Percentiles rank a stretch among this genome's conserved stretches.
Conservation (phyloP, 2,329 filamentous ascomycete species). For the Zarea fungicola region DNA sequence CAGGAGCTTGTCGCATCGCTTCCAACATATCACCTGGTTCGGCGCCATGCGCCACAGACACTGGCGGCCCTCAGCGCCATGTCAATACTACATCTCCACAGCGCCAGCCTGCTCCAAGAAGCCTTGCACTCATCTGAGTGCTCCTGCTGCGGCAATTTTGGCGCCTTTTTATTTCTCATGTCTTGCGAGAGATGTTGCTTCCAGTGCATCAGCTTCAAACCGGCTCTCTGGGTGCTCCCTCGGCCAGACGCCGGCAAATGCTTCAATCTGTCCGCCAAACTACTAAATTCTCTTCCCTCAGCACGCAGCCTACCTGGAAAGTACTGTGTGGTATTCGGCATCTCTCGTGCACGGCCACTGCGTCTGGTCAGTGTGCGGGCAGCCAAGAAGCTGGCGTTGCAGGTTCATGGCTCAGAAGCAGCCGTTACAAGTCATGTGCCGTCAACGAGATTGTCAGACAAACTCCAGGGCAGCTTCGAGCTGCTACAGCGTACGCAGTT, state of each 20-base stretch:
- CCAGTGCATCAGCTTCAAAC: constrained; percentile 23
- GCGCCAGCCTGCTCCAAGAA: constrained; percentile 18
- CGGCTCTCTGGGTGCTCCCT: constrained; percentile 22
- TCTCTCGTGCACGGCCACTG: constrained; percentile 15
- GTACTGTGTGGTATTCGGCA: constrained; percentile 17
- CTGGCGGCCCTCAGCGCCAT: constrained; percentile 22
- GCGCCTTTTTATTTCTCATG: constrained; percentile 26
- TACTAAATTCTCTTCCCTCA: constrained; percentile 17
- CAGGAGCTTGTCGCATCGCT: constrained; percentile 24
- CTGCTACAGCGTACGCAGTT: neutral
- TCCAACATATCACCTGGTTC: constrained; percentile 35
- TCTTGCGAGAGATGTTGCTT: constrained; percentile 28
- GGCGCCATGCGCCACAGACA: constrained; percentile 33
- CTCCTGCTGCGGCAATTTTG: constrained; percentile 25
- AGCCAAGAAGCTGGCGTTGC: constrained; percentile 22
- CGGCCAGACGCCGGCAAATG: constrained; percentile 18
- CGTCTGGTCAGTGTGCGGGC: constrained; percentile 25
- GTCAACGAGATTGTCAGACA: too few relatives aligned
- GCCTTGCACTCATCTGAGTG: constrained; percentile 22
- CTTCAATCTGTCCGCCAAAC: constrained; percentile 19
- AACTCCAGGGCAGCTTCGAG: too few relatives aligned
- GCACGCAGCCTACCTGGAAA: constrained; percentile 21
- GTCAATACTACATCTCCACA: constrained; percentile 19
- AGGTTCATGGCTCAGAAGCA: constrained; percentile 20
- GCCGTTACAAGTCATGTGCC: neutral